Evolutionary conservation across 176 grass and related monocot genomes (phyloP), one percentile per base, ranked within the genome.

Genomic region (sorghum (Sorghum bicolor)): DNA sequence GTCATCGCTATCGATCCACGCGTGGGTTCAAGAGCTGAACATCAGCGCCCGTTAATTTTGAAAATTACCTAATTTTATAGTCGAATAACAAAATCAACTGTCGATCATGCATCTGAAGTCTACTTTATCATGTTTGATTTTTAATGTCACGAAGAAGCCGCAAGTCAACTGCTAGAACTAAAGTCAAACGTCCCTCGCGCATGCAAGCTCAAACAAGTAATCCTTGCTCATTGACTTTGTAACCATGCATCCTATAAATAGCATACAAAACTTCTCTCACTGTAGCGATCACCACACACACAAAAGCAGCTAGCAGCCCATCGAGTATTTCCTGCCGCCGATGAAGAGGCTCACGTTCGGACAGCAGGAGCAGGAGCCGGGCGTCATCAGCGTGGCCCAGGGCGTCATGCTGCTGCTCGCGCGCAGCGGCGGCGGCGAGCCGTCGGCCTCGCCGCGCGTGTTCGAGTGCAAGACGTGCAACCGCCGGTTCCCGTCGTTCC

Each of bases 381-480:
- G 79, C 12, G 41, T 75, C 66, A 60, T 80, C 44, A 55, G 32
- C 73, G 76, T 86, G 19, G 88, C 79, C 7, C 66, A 86, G 24
- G 83, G 77, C 36, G 83, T 86, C 10, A 82, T 82, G 88, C n/a
- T 82, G 15, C 57, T 90, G 43, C 83, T 90, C 10, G 41, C 79
- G 15, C 73, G 41, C 20, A 20, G 72, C 80, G 73, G 24, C 32
- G 40, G 67, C 19, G 43, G 43, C 40, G 52, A 36, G 45, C 79
- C 79, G 15, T 39, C 77, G 76, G 72, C 33, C 7, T 63, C 58
- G 47, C 43, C 75, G 82, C 91, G 62, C 66, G 71, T 81, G 30
- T 93, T 90, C 77, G 87, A 85, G 72, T 93, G 91, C 81, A 90
- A 90, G 81, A 93, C 88, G 25, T 90, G 91, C 88, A 72, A 0